Evolutionary conservation across 2,329 filamentous ascomycete genomes (phyloP).

Genomic region (Cytospora chrysosperma): DNA sequence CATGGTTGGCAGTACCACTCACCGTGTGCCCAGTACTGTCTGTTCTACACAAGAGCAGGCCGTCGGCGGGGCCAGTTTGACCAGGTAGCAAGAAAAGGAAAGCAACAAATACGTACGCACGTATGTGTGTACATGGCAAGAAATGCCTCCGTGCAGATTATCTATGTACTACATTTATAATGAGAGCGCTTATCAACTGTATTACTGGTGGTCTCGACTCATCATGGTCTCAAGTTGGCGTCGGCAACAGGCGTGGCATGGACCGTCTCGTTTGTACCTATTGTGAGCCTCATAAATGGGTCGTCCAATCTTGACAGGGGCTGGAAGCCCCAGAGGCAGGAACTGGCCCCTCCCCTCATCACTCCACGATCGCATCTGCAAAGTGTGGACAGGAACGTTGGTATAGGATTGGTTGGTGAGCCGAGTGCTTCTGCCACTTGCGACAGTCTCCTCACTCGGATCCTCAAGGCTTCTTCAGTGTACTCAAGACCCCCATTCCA

Average conservation of each 20-base stretch:
- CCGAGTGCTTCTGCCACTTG: not conserved
- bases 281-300: conserved; percentile 11
- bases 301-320: conserved; percentile 14
- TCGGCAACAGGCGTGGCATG: conserved; percentile 22
- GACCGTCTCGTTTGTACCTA: conserved; percentile 17
- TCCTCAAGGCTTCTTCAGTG: not conserved
- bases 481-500: too few species aligned
- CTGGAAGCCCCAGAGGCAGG: conserved; percentile 11
- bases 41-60: not conserved
- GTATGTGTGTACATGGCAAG: not conserved
- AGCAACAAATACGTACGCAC: not conserved
- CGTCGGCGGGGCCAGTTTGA: conserved; percentile 13
- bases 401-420: not conserved
- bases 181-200: not conserved
- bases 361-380: conserved; percentile 19
- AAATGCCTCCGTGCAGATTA: not conserved
- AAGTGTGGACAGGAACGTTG: not conserved
- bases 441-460: not conserved
- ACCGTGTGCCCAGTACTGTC: conserved; percentile 1
- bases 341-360: conserved; percentile 7
- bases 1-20: not conserved
- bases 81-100: conserved; percentile 6
- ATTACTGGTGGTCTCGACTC: not conserved
- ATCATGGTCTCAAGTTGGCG: conserved; percentile 21
- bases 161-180: not conserved